Percentiles rank a stretch among this genome's conserved stretches.
Conservation (phyloP, 441 rosid species). For the Eutrema salsugineum region DNA sequence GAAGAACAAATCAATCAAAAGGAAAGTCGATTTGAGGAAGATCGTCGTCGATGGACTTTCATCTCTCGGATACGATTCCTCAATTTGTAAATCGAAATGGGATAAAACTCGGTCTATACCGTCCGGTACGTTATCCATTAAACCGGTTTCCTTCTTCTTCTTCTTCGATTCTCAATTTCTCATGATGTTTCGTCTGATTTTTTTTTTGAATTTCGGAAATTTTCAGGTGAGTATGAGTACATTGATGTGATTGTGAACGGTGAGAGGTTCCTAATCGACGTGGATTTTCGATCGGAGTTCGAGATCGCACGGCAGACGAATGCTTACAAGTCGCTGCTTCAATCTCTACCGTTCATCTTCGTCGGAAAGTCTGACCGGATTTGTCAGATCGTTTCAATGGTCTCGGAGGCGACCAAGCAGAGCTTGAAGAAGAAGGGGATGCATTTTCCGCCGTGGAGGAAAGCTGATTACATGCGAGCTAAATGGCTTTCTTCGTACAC, state of each 20-base stretch:
- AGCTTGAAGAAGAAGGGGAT: conserved; percentile 92
- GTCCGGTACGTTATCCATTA: conserved; percentile 44
- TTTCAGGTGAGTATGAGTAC: conserved; percentile 82
- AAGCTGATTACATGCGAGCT: conserved; percentile 79
- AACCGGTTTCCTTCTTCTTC: background rate
- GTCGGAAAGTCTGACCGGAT: conserved; percentile 79
- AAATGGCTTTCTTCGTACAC: conserved; percentile 77
- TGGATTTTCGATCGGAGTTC: conserved; percentile 87
- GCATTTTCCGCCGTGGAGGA: conserved; percentile 90
- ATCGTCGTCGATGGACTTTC: conserved; percentile 51
- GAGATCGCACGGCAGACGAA: conserved; percentile 79
- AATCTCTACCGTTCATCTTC: conserved; percentile 70
- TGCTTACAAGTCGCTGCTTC: conserved; percentile 58
- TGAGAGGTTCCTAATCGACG: conserved; percentile 64
- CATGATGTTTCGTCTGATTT: background rate
- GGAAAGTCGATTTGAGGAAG: conserved; percentile 57
- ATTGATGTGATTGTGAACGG: conserved; percentile 66
- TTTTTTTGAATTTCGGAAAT: background rate
- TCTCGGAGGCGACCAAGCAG: conserved; percentile 79
- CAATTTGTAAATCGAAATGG: conserved; percentile 88
- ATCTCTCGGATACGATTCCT: conserved; percentile 61
- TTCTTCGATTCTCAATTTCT: background rate
- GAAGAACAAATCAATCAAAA: conserved; percentile 53
- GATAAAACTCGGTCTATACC: conserved; percentile 60
- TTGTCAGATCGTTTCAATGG: conserved; percentile 60